A percentile compares a stretch with the other conserved stretches of the same genome.
Evolutionary conservation across 306 rosid genomes (phyloP).

Genomic region (Pueraria montana): DNA sequence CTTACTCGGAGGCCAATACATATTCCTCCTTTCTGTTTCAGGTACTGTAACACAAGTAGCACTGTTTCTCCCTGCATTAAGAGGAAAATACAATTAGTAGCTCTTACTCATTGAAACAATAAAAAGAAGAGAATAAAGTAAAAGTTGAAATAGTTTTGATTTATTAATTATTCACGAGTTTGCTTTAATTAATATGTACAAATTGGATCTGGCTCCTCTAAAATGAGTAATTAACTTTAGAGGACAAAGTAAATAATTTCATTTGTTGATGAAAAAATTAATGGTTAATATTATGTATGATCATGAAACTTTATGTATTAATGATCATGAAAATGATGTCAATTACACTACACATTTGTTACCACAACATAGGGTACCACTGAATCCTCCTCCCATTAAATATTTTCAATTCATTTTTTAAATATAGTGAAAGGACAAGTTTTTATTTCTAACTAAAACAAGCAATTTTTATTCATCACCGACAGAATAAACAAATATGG

Average conservation of each 20-base stretch:
- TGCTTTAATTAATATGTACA: neutral
- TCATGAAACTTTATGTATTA: no score
- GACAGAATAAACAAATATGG: neutral
- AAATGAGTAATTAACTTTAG: neutral
- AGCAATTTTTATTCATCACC: no score
- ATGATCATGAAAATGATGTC: neutral
- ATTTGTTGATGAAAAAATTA: neutral
- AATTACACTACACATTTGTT: neutral
- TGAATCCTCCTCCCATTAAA: neutral
- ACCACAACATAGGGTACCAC: no score
- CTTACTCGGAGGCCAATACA: neutral
- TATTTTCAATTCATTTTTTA: neutral
- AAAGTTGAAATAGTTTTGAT: neutral
- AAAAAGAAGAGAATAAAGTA: neutral
- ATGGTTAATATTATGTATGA: neutral
- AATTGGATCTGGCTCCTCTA: neutral
- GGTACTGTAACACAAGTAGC: neutral
- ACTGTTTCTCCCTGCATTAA: slow-evolving; percentile 30
- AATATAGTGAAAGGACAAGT: neutral
- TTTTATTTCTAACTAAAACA: neutral
- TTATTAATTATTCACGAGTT: neutral
- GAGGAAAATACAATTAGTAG: neutral
- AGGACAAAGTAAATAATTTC: neutral
- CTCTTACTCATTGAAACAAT: neutral
- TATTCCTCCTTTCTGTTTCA: slow-evolving; percentile 17